Percentiles rank a stretch among this genome's conserved stretches.
Evolutionary conservation across 2,329 filamentous ascomycete species (phyloP).

Genomic region (Tricladium varicosporioides): DNA sequence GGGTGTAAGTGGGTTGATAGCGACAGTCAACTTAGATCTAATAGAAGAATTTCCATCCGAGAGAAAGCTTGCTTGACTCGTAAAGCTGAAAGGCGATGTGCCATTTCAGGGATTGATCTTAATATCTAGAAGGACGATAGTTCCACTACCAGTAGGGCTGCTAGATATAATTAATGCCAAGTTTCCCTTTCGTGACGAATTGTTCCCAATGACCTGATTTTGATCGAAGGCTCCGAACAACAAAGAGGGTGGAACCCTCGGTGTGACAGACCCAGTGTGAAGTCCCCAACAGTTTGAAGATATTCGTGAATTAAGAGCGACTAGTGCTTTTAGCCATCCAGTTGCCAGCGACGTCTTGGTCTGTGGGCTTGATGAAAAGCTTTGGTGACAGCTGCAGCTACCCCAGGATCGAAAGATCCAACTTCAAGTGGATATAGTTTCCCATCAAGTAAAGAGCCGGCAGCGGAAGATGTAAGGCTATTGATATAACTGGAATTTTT

Average conservation of each 20-base stretch:
- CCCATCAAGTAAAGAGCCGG: too few species aligned
- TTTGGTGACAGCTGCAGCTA: too few species aligned
- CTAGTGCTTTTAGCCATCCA: too few species aligned
- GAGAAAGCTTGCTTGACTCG: constrained; percentile 6
- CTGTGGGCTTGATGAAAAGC: background rate
- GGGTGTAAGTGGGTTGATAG: constrained; percentile 22
- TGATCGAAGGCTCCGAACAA: constrained; percentile 23
- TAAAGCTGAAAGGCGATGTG: constrained; percentile 13
- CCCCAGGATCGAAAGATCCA: too few species aligned
- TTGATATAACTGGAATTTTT: too few species aligned
- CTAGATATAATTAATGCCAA: too few species aligned
- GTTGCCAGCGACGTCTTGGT: too few species aligned
- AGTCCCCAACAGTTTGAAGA: constrained; percentile 22
- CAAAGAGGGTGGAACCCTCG: too few species aligned
- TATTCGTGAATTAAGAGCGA: too few species aligned
- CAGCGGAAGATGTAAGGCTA: too few species aligned
- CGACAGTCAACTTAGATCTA: constrained; percentile 4
- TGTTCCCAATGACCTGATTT: constrained; percentile 9
- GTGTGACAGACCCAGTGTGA: constrained; percentile 20
- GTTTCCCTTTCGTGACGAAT: constrained; percentile 16
- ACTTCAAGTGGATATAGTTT: too few species aligned
- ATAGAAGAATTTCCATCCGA: constrained; percentile 16
- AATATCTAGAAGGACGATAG: constrained; percentile 22
- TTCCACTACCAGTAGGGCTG: too few species aligned
- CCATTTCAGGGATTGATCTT: constrained; percentile 12